Base-by-base conservation (phyloP, 129 eudicot genomes). In the Rutidosis leptorrhynchoides region DNA sequence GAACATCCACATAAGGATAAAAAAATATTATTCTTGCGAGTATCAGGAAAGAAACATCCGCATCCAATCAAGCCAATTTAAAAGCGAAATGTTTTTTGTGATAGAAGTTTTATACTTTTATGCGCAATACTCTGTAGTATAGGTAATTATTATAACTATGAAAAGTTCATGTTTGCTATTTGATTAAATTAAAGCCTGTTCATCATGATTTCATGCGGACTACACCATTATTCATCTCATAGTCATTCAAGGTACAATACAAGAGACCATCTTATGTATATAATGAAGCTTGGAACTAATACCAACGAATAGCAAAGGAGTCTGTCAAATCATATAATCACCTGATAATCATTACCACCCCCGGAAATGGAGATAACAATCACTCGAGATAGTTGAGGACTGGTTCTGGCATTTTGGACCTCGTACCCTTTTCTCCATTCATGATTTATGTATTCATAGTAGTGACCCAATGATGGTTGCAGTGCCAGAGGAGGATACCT, bases 281-380 rank as follows among this genome's bases (percentile, higher is more conserved):
- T 20, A 20, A 15, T 26, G 58, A 37, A 73, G 45, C 49, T 54
- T 24, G 8, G 7, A 64, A 73, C 56, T 27, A 43, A 7, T 55
- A 42, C 32, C 55, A 26, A 58, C 21, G 37, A 35, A 42, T 56
- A 64, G 42, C 12, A 27, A 73, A 64, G 8, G 19, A 37, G 54
- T 55, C 11, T 54, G 23, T 22, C 53, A 43, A 54, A 68, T 54
- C 66, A 70, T 62, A 29, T 49, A 65, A 58, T 55, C 76, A 94
- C 99, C 99, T 94, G 99, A 72, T 86, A 94, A 84, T 94, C 99
- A 81, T 94, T 77, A 57, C 83, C 73, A 72, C 99, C 99, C 59
- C 97, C 99, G 24, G 99, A 86, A 75, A 94, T 83, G 71, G 99
- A 94, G 80, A 94, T 78, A 48, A 94, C 86, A 80, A 84, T 83